phyloP scores from a whole-genome alignment of 495 filamentous ascomycete genomes.

The Penicillium mononematosum region DNA sequence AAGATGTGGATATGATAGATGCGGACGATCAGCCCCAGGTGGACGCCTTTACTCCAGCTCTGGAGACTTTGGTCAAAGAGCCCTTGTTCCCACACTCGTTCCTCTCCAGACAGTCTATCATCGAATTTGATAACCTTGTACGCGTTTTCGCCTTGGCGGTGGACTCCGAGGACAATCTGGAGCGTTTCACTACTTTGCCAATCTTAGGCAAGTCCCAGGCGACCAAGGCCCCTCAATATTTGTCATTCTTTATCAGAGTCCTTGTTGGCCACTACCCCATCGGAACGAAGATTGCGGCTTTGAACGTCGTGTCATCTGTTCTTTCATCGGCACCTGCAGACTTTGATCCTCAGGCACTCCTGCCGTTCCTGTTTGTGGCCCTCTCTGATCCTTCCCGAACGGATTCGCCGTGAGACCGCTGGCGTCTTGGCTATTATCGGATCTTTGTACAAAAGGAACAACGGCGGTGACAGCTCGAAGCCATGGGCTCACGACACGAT shows the following conservation, averaged over 20 bases:
- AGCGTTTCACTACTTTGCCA: constrained; percentile 56
- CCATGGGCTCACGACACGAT: constrained; percentile 55
- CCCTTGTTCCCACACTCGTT: constrained; percentile 33
- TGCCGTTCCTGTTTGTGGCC: constrained; percentile 73
- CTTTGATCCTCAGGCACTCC: constrained; percentile 70
- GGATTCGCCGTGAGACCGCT: constrained; percentile 71
- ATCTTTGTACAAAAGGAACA: constrained; percentile 47
- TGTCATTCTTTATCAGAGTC: constrained; percentile 73
- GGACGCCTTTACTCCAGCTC: constrained; percentile 39
- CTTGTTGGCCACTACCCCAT: constrained; percentile 71
- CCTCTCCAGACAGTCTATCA: constrained; percentile 36
- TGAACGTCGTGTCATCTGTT: constrained; percentile 56
- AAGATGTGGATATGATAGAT: constrained; percentile 56
- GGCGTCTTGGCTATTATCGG: constrained; percentile 54
- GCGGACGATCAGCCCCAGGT: constrained; percentile 33
- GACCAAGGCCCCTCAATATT: constrained; percentile 59
- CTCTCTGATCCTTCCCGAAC: constrained; percentile 71
- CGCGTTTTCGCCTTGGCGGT: constrained; percentile 62
- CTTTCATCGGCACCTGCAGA: constrained; percentile 49
- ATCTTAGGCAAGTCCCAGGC: constrained; percentile 57
- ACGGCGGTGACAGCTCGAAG: constrained; percentile 31
- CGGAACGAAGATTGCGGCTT: constrained; percentile 62
- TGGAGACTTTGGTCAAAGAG: constrained; percentile 37
- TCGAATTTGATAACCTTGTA: constrained; percentile 55
- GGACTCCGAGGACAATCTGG: constrained; percentile 48